Base-by-base conservation (phyloP, 352 stramenopile genomes). In the Phytophthora sansomeana region DNA sequence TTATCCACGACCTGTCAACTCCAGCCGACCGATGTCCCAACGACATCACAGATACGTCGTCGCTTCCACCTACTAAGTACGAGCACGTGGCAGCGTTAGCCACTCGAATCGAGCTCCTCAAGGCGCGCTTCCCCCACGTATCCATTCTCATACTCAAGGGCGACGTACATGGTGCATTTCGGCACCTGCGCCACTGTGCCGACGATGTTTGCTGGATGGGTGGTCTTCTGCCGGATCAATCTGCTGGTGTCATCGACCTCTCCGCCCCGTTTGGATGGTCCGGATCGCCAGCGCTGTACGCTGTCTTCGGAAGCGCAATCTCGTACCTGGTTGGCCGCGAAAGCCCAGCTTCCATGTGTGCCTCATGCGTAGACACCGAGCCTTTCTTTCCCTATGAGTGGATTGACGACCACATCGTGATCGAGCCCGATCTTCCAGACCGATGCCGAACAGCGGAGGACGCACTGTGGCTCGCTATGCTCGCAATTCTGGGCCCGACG, bases 201-300 rank as follows among this genome's bases (percentile, higher is more conserved):
- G n/a, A 8, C 0, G 26, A 59, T 17, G 24, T 59, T 3, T 11
- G 16, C 36, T 59, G 39, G 52, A 50, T 59, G 39, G 39, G 26
- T 8, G 52, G 14, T 32, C 6, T 17, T 4, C 6, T 49, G 1
- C 26, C 36, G 6, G 39, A 59, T 41, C 11, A 32, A 26, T 17
- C 13, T 4, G 28, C 6, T 3, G 19, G 33, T 16, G 50, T 58
- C 2, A 28, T 48, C 10, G 50, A 58, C 36, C 35, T 58, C 4
- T 6, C 50, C 2, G 50, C 35, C 11, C 52, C 52, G 7, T 56
- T 63, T 42, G 44, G 56, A 1, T 63, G 43, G 56, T 35, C 43
- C 6, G 56, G 35, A 13, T 63, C 46, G 5, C 35, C 56, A 16
- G 32, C 46, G 8, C 51, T 53, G 3, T 57, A 56, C 26, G 32